phyloP scores from a whole-genome alignment of 2,329 filamentous ascomycete species.

The Fusarium goolgardi region DNA sequence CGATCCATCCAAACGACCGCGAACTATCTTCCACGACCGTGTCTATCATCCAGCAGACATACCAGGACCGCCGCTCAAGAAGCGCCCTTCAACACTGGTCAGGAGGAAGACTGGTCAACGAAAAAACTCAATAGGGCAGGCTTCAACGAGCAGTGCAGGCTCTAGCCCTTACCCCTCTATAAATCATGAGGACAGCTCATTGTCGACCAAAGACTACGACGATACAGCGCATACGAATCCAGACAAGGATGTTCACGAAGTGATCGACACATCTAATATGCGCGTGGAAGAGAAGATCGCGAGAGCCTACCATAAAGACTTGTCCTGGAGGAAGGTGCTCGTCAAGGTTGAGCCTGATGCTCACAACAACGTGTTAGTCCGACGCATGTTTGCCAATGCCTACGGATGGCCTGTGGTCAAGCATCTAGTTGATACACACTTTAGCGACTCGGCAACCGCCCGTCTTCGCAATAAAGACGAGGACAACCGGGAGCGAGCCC shows the following conservation, averaged over 20 bases:
- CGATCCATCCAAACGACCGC: slow-evolving; percentile 81
- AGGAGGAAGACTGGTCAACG: slow-evolving; percentile 49
- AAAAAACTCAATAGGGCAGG: slow-evolving; percentile 40
- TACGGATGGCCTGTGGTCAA: slow-evolving; percentile 98
- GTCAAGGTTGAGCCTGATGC: slow-evolving; percentile 96
- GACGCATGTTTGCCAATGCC: slow-evolving; percentile 95
- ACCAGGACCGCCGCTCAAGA: slow-evolving; percentile 78
- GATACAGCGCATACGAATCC: slow-evolving; percentile 61
- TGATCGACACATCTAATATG: slow-evolving; percentile 74
- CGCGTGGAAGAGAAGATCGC: slow-evolving; percentile 98
- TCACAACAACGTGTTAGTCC: slow-evolving; percentile 98
- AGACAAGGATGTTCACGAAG: slow-evolving; percentile 53
- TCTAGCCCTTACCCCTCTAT: slow-evolving; percentile 53
- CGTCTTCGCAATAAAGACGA: slow-evolving; percentile 75
- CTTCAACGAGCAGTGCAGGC: slow-evolving; percentile 44
- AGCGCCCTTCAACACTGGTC: slow-evolving; percentile 56
- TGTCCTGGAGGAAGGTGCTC: slow-evolving; percentile 96
- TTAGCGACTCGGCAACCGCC: slow-evolving; percentile 75
- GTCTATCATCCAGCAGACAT: slow-evolving; percentile 96
- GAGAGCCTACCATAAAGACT: slow-evolving; percentile 88
- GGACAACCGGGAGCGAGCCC: slow-evolving; percentile 74
- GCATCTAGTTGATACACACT: slow-evolving; percentile 94
- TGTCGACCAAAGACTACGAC: slow-evolving; percentile 64
- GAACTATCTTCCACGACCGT: slow-evolving; percentile 96
- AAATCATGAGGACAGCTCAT: slow-evolving; percentile 57